Percentiles rank a stretch among this genome's conserved stretches.
phyloP scores from a whole-genome alignment of 164 flowering plant genomes.

The Vitis rotundifolia region DNA sequence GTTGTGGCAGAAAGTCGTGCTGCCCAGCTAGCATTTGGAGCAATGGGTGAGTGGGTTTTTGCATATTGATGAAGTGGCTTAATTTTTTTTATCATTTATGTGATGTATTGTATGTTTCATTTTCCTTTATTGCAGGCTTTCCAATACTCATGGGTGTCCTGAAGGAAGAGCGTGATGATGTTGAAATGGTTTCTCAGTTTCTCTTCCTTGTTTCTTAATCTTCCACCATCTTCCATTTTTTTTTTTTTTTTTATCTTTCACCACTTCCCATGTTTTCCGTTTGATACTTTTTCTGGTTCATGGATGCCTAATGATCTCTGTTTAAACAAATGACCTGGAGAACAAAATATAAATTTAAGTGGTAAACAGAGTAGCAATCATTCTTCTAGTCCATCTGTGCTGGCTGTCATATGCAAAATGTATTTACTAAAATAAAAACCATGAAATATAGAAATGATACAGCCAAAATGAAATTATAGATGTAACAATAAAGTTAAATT shows the following conservation, averaged over 20 bases:
- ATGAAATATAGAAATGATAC: too few species aligned
- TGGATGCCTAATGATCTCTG: not conserved
- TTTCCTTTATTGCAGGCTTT: slow-evolving; percentile 60
- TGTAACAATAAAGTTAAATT: too few species aligned
- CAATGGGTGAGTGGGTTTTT: slow-evolving; percentile 64
- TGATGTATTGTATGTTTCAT: not conserved
- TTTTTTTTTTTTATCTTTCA: not conserved
- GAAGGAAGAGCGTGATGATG: slow-evolving; percentile 91
- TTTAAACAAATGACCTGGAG: not conserved
- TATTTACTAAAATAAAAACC: too few species aligned
- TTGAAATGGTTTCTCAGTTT: slow-evolving; percentile 71
- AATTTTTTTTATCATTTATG: not conserved
- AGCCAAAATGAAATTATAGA: too few species aligned
- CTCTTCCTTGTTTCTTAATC: slow-evolving; percentile 1
- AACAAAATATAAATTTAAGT: not conserved
- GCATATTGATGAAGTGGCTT: not conserved
- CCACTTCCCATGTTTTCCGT: not conserved
- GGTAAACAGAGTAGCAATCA: not conserved
- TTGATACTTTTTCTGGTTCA: not conserved
- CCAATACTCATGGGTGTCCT: slow-evolving; percentile 83
- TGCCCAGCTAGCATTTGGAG: slow-evolving; percentile 96
- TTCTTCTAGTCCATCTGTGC: not conserved
- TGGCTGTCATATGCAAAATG: too few species aligned
- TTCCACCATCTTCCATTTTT: not conserved
- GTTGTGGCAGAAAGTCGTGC: slow-evolving; percentile 82